Conservation (phyloP, 306 rosid genomes). For the Nissolia schottii region DNA sequence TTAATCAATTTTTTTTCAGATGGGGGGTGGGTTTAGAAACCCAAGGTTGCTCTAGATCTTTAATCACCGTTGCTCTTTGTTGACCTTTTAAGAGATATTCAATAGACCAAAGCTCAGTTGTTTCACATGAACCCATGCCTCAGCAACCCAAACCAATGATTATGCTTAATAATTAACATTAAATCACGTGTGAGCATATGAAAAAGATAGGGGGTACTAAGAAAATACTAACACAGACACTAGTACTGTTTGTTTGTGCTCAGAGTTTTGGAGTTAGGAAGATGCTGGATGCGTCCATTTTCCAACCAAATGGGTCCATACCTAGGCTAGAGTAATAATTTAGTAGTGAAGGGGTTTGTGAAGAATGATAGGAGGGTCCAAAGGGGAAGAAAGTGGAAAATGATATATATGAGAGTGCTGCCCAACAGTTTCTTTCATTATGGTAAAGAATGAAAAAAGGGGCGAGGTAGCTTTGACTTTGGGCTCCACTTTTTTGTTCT, state of each 20-base stretch:
- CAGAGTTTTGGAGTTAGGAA: not conserved
- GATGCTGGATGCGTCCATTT: conserved; percentile 1
- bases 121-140: conserved; percentile 18
- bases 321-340: conserved; percentile 22
- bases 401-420: conserved; percentile 8
- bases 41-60: not conserved
- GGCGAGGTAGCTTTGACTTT: conserved; percentile 24
- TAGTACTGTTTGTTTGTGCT: not conserved
- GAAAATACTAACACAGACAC: not conserved
- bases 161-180: not conserved
- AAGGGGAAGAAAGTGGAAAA: conserved; percentile 11
- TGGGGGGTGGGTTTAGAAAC: not conserved
- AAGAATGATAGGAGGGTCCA: not conserved
- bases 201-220: not conserved
- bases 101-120: not conserved
- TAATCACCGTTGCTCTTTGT: not conserved
- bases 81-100: not conserved
- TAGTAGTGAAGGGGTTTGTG: not conserved
- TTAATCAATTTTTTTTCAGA: not conserved
- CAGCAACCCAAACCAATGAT: conserved; percentile 15
- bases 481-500: conserved; percentile 27
- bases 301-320: conserved; percentile 1
- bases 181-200: conserved; percentile 23
- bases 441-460: not conserved
- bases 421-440: not conserved